Base-by-base conservation (phyloP, 306 rosid genomes). In the Lithocarpus polystachyus region DNA sequence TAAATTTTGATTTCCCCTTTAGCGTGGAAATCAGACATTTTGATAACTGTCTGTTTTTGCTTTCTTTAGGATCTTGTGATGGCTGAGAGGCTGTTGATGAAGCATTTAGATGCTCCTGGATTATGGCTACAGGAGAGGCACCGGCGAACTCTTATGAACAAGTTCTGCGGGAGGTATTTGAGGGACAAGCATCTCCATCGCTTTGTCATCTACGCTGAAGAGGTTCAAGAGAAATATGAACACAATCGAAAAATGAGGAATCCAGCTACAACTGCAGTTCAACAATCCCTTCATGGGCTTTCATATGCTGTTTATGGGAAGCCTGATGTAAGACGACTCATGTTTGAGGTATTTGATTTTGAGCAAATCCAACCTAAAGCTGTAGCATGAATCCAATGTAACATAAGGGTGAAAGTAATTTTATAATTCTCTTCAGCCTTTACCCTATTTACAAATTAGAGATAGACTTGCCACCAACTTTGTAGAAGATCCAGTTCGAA, bases 71-170 rank as follows among this genome's bases (percentile, higher is more conserved):
- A 94, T 84, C 89, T 95, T 79, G 98, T 88, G 74, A 89, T 91
- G 99, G 99, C 97, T 2, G 98, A 95, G 82, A 91, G 94, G 84
- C 82, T 95, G 89, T 82, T 95, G 89, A 93, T 90, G 94, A 95
- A 93, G 85, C 98, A 95, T 84, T 88, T 95, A 82, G 99, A 95
- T 81, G 99, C 99, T 68, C 99, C 99, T 1, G 99, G 98, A 51
- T 73, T 75, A 80, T 95, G 99, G 99, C 65, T 93, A 52, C 94
- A 89, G 70, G 93, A 89, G 89, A 93, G 87, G 81, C 98, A 95
- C 73, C 96, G 98, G 48, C 88, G 97, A 35, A 26, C 88, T 81
- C 83, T 95, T 1, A 89, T 95, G 99, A 95, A 95, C 92, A 95
- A 91, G 85, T 84, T 80, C 68, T 95, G 98, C 40, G 96, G 97